Percentiles rank a stretch among this genome's conserved stretches.
Conservation (phyloP, 306 rosid genomes). For the Sicyos baderoa region DNA sequence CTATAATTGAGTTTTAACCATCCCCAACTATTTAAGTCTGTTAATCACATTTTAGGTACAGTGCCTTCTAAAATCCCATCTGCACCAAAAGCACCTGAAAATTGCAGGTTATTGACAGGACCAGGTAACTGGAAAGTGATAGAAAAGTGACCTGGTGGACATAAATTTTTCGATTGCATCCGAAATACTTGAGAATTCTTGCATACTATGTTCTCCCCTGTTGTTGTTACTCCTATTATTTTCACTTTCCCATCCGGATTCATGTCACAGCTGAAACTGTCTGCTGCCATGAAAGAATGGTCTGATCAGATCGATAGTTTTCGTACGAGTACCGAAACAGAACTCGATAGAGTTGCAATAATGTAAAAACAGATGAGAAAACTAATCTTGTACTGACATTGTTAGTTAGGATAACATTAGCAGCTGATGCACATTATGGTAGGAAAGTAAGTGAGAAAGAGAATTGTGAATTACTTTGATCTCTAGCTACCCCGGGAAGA, state of each 20-base stretch:
- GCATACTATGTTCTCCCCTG: slow-evolving; percentile 59
- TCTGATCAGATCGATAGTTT: slow-evolving; percentile 15
- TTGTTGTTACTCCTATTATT: slow-evolving; percentile 52
- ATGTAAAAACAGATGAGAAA: not conserved
- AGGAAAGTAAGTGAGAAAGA: not conserved
- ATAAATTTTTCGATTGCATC: slow-evolving; percentile 66
- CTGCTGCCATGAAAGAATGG: slow-evolving; percentile 37
- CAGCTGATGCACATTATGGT: not conserved
- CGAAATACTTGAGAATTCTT: slow-evolving; percentile 61
- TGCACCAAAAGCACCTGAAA: slow-evolving; percentile 56
- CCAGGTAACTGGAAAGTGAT: slow-evolving; percentile 70
- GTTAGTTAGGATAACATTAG: not conserved
- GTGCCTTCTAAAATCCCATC: slow-evolving; percentile 76
- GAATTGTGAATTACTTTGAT: slow-evolving; percentile 39
- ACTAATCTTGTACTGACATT: too few relatives aligned
- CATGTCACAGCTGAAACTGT: slow-evolving; percentile 60
- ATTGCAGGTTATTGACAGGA: slow-evolving; percentile 56
- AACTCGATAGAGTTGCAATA: not conserved
- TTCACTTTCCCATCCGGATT: slow-evolving; percentile 48
- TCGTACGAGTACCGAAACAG: not conserved
- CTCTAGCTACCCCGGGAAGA: slow-evolving; percentile 75
- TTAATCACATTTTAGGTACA: slow-evolving; percentile 42
- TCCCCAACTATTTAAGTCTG: not conserved
- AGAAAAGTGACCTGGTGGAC: slow-evolving; percentile 71
- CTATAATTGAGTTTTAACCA: too few relatives aligned